These are phyloP conservation scores for Bifiguratus adelaidae DNA, from an alignment of 192 early-diverging fungal species.

Conservation along the genomic window DNA sequence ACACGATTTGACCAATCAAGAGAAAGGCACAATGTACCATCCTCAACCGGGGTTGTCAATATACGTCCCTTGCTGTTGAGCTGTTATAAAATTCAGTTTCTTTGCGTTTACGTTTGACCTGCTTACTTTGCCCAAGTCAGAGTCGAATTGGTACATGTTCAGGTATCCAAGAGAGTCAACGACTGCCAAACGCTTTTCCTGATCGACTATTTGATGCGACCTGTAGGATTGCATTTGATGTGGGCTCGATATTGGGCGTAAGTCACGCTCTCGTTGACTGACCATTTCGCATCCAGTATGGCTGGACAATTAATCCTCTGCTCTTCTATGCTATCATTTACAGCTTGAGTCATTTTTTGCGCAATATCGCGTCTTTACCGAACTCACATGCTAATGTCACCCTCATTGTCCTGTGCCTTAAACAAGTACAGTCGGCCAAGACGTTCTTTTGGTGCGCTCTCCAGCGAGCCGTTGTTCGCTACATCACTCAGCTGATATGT, in stretches of 20 bases:
- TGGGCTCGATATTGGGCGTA: neutral
- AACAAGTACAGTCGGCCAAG: constrained; percentile 61
- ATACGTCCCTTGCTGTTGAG: no score
- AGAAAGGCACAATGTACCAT: constrained; percentile 60
- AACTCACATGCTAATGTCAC: constrained; percentile 21
- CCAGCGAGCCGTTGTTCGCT: no score
- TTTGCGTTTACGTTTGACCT: no score
- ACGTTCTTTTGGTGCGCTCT: constrained; percentile 35
- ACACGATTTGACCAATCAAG: constrained; percentile 81
- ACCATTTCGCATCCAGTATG: constrained; percentile 70
- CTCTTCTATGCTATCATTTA: constrained; percentile 30
- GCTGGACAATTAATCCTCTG: constrained; percentile 49
- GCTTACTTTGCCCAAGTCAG: neutral
- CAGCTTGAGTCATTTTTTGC: no score
- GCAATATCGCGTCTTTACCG: neutral
- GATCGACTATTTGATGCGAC: constrained; percentile 39
- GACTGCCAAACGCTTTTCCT: constrained; percentile 42
- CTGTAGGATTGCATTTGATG: constrained; percentile 3
- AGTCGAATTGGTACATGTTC: constrained; percentile 30
- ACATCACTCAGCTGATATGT: constrained; percentile 51
- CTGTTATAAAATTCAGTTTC: no score
- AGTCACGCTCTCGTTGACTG: neutral
- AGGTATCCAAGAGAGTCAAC: constrained; percentile 49
- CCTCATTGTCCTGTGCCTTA: constrained; percentile 15
- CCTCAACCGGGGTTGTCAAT: constrained; percentile 33